Evolutionary conservation across 192 early-diverging fungal species (phyloP).

Genomic region (Backusella morwellensis): DNA sequence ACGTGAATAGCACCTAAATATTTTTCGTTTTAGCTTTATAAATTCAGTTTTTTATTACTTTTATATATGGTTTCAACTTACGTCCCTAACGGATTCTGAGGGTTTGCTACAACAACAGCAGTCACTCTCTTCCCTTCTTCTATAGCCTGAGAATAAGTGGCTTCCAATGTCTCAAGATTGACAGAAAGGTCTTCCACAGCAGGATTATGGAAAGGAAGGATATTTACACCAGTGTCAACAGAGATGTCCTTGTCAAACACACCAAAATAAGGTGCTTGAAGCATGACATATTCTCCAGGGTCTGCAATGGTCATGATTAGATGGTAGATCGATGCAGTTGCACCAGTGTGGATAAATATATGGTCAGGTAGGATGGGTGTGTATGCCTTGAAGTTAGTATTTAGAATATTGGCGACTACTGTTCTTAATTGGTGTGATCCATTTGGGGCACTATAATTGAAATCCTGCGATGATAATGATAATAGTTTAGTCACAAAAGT

Average conservation of each 20-base stretch:
- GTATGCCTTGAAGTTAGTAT: conserved; percentile 57
- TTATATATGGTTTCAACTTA: conserved; percentile 13
- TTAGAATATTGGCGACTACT: conserved; percentile 62
- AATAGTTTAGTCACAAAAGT: too few relatives aligned
- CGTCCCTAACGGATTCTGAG: conserved; percentile 70
- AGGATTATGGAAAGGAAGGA: conserved; percentile 50
- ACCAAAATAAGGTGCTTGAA: conserved; percentile 76
- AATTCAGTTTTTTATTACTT: not conserved
- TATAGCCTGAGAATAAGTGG: conserved; percentile 42
- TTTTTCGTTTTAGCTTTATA: not conserved
- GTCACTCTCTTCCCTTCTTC: conserved; percentile 42
- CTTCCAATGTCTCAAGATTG: conserved; percentile 43
- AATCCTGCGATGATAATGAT: conserved; percentile 25
- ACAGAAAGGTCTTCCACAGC: conserved; percentile 36
- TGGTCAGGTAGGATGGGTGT: conserved; percentile 45
- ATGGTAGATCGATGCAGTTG: conserved; percentile 61
- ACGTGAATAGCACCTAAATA: conserved; percentile 46
- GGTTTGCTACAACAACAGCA: conserved; percentile 48
- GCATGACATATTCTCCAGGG: conserved; percentile 69
- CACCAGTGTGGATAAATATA: conserved; percentile 66
- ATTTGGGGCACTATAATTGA: conserved; percentile 44
- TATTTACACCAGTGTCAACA: conserved; percentile 46
- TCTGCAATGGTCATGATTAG: conserved; percentile 65
- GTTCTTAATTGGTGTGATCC: conserved; percentile 57
- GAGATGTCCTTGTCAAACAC: conserved; percentile 66